These are phyloP conservation scores for Penstemon davidsonii DNA, from an alignment of 257 asterid genomes.

Conservation along the genomic window DNA sequence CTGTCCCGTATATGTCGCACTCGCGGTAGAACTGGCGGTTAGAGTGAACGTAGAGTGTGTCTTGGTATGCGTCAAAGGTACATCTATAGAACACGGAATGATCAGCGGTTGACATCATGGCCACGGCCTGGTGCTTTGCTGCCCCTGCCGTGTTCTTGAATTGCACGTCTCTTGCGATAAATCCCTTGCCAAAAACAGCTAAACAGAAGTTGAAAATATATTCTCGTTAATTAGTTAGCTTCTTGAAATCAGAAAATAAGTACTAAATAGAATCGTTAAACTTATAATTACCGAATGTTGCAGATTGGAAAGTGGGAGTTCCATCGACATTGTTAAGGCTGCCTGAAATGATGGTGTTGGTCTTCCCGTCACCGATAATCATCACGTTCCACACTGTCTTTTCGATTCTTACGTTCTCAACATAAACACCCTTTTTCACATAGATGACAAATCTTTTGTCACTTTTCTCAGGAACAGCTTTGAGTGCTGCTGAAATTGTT, in stretches of 20 bases:
- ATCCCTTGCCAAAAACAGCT: constrained; percentile 59
- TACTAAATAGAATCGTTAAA: too few species aligned
- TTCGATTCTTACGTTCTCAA: constrained; percentile 26
- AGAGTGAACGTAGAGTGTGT: constrained; percentile 52
- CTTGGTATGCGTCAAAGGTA: constrained; percentile 50
- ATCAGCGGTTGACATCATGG: constrained; percentile 57
- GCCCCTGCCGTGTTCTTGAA: constrained; percentile 59
- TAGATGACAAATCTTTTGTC: constrained; percentile 3
- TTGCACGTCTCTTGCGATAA: constrained; percentile 71
- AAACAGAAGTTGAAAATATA: neutral
- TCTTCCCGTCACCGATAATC: constrained; percentile 24
- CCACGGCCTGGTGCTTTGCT: constrained; percentile 56
- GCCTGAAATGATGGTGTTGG: constrained; percentile 21
- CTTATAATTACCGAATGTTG: constrained; percentile 19
- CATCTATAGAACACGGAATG: constrained; percentile 48
- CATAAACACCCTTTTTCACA: constrained; percentile 25
- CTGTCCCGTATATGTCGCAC: constrained; percentile 51
- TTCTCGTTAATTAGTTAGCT: neutral
- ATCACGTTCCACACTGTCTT: constrained; percentile 28
- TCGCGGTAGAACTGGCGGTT: constrained; percentile 64
- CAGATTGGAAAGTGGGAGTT: constrained; percentile 29
- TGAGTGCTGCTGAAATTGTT: constrained; percentile 19
- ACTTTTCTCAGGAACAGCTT: constrained; percentile 15
- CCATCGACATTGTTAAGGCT: constrained; percentile 24
- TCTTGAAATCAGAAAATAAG: neutral